Evolutionary conservation across 2,329 filamentous ascomycete genomes (phyloP), one percentile per base, ranked within the genome.

Genomic region (Diplocarpon rosae): DNA sequence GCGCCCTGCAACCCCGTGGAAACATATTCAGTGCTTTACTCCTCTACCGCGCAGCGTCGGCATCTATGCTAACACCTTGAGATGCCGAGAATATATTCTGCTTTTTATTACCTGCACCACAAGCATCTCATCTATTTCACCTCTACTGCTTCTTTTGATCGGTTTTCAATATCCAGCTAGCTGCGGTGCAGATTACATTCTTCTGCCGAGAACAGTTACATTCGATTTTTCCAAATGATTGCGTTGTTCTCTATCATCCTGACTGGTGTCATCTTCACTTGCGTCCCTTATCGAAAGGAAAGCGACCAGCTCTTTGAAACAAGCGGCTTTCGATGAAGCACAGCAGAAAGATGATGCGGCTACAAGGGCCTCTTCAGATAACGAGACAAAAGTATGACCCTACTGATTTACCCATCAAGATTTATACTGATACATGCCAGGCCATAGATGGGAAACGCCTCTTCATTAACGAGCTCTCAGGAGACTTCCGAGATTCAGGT

Each of bases 401-500:
- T 9, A 5, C 30, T 34, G 13, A 27, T 52, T 65, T 3, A 28
- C 5, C 15, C 13, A 10, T 15, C 2, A 2, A 17, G 2, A 9
- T 14, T 13, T 6, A 32, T 37, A 15, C 46, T 48, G 11, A 48
- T 15, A n/a, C 16, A 12, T 37, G 10, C 3, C 37, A 68, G 64
- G 68, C 66, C 20, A 63, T 62, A 11, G 60, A 63, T 47, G 65
- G 65, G 28, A 59, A 63, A 47, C 69, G 67, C 49, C 59, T 69
- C 27, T 66, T 65, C 40, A 60, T 69, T 17, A 61, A 69, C 48
- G 56, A 66, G 46, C 56, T 68, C 13, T 69, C 66, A 2, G 67
- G 67, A 10, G 67, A 70, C 49, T 69, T 68, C 45, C 60, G 66
- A 43, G 66, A 60, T 70, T 31, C 63, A 68, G 47, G 57, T 68